Base-by-base conservation (phyloP, 306 rosid genomes). In the Glycine soja region DNA sequence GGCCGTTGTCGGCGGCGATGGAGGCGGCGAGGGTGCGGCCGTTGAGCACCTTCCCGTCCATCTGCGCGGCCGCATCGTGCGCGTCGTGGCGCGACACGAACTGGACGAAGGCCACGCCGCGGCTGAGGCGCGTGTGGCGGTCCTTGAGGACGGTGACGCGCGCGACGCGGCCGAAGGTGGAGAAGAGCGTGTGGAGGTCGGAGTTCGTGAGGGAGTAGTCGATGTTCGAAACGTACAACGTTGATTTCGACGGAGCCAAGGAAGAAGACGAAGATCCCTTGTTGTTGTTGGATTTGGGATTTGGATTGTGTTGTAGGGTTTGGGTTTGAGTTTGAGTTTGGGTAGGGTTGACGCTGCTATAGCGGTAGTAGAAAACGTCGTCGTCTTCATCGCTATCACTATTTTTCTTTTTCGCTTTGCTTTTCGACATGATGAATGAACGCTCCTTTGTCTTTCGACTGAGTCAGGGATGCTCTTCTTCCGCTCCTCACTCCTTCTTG, bases 141-240 rank as follows among this genome's bases (percentile, higher is more conserved):
- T 95, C 91, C 81, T 92, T 95, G 83, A 92, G 91, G 42, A 95
- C 91, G 2, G 98, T 90, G 59, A 95, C 97, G n/a, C 97, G 91
- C 0, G 97, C 97, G 71, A 95, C 77, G 65, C 87, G 87, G 52
- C 98, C 97, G 80, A 93, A 88, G 65, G 89, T 88, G 78, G 97
- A 90, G 88, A 92, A 95, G 70, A 95, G 97, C 3, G 93, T 91
- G 78, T 95, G 97, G 79, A 95, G 94, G 79, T 95, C 98, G 66
- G 97, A 92, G 86, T 95, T 95, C 15, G 97, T 95, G 66, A 95
- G 90, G 18, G 95, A 84, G 79, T 79, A 95, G 71, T 95, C 98
- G 19, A 92, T 15, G 87, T 95, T 95, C 14, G 98, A 92, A 12
- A 89, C 93, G 80, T 95, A 92, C 15, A 95, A 4, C 10, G 98